Conservation (phyloP, 305 asterid species). For the Plantago rigida region DNA sequence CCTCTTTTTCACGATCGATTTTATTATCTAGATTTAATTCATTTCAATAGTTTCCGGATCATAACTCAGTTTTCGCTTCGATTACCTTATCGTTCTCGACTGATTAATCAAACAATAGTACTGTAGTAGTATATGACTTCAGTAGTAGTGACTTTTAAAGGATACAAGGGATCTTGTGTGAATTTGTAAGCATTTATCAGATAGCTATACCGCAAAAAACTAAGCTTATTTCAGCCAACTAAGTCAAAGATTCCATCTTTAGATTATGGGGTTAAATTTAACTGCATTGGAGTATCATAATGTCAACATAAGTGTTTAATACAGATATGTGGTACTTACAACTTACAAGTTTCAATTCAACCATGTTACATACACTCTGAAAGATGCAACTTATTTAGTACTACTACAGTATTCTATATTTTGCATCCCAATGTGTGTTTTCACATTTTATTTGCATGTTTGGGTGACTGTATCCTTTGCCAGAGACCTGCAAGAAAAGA, state of each 20-base stretch:
- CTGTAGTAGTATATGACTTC: no score
- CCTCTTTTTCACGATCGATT: constrained; percentile 1
- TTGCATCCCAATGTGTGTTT: constrained; percentile 13
- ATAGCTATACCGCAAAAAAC: not conserved
- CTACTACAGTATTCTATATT: not conserved
- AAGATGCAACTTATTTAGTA: not conserved
- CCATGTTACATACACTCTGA: not conserved
- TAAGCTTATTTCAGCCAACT: not conserved
- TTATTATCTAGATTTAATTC: no score
- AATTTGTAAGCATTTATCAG: no score
- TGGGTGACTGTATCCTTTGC: constrained; percentile 13
- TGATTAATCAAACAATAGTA: no score
- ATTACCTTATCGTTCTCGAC: no score
- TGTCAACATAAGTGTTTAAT: not conserved
- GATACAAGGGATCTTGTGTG: no score
- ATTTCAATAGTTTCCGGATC: no score
- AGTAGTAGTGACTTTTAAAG: no score
- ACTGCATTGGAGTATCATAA: not conserved
- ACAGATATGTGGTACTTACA: not conserved
- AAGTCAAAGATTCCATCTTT: constrained; percentile 10
- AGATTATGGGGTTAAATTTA: not conserved
- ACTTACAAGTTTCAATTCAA: not conserved
- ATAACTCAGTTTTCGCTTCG: no score
- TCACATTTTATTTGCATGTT: constrained; percentile 16
- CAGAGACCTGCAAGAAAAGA: constrained; percentile 24